Conservation (phyloP, 495 filamentous ascomycete species). For the Poronia punctata region DNA sequence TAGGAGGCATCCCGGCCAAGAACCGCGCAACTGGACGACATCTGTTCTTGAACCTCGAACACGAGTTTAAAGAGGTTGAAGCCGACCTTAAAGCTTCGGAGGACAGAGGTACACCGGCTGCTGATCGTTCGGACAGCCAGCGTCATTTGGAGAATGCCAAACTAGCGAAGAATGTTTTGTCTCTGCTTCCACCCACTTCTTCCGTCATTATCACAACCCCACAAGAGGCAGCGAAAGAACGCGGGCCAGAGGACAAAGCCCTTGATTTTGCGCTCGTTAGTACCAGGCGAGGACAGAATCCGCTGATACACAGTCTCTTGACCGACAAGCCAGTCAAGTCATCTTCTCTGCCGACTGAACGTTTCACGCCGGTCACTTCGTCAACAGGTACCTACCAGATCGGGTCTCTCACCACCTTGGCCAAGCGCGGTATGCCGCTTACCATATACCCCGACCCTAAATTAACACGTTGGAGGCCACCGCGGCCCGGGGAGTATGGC, state of each 20-base stretch:
- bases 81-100: conserved; percentile 42
- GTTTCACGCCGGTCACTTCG: conserved; percentile 37
- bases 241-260: conserved; percentile 33
- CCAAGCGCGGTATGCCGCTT: conserved; percentile 86
- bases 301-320: conserved; percentile 91
- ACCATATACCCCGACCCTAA: conserved; percentile 70
- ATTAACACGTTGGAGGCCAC: conserved; percentile 56
- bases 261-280: conserved; percentile 44
- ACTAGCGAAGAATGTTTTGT: conserved; percentile 58
- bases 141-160: conserved; percentile 67
- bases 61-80: conserved; percentile 68
- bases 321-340: conserved; percentile 91
- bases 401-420: conserved; percentile 62
- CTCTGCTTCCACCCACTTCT: conserved; percentile 74
- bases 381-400: conserved; percentile 27
- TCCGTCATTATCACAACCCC: conserved; percentile 86
- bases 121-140: conserved; percentile 6
- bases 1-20: conserved; percentile 76
- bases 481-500: conserved; percentile 41
- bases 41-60: conserved; percentile 91
- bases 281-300: conserved; percentile 71
- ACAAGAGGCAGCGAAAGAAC: conserved; percentile 60
- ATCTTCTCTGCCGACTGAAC: conserved; percentile 72
- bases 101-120: conserved; percentile 1
- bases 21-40: conserved; percentile 63